Percentiles rank a stretch among this genome's conserved stretches.
Conservation (phyloP, 345 rosid species). For the Salix arbutifolia region DNA sequence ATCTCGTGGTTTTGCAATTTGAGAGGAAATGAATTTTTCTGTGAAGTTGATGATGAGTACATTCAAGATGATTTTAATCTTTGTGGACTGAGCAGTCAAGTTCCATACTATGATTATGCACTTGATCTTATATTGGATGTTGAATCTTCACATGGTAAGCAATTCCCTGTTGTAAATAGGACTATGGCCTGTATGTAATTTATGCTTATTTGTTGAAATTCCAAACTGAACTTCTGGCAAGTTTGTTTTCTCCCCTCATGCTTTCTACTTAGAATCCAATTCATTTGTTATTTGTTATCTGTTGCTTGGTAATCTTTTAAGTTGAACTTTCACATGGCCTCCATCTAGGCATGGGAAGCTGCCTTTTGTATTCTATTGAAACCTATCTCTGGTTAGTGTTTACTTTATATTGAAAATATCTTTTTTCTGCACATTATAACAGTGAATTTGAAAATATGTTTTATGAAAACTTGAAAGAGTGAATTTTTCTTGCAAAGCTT, state of each 20-base stretch:
- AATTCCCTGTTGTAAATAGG: background rate
- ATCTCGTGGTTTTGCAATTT: conserved; percentile 98
- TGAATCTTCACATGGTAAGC: conserved; percentile 88
- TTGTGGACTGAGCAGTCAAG: conserved; percentile 94
- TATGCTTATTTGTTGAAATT: background rate
- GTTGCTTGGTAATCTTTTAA: background rate
- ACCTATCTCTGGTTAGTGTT: background rate
- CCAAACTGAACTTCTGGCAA: background rate
- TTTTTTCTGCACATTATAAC: background rate
- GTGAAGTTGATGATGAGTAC: conserved; percentile 96
- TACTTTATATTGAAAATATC: background rate
- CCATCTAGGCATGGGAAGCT: background rate
- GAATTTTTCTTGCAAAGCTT: background rate
- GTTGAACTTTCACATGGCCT: background rate
- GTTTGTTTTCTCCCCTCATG: background rate
- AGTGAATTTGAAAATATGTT: background rate
- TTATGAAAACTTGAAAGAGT: background rate
- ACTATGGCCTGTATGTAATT: background rate
- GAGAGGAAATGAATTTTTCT: conserved; percentile 91
- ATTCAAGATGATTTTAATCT: conserved; percentile 96
- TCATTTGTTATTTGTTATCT: background rate
- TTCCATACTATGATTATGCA: conserved; percentile 90
- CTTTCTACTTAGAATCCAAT: background rate
- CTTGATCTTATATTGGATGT: conserved; percentile 89
- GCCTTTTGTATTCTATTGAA: background rate